Evolutionary conservation across 2,329 filamentous ascomycete genomes (phyloP).

Genomic region (Aspergillus persii): DNA sequence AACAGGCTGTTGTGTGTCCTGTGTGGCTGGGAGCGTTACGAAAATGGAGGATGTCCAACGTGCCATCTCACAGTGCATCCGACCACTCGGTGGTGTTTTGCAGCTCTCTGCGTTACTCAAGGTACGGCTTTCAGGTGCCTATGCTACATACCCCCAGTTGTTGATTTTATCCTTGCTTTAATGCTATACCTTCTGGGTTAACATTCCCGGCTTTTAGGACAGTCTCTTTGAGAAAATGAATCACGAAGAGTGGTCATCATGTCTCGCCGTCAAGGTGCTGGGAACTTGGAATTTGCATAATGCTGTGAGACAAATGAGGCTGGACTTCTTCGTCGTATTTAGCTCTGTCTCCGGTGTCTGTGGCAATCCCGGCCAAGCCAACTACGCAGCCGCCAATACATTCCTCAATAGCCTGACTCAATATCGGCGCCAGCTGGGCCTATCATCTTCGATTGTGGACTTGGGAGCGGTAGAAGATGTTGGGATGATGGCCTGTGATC

Average conservation of each 20-base stretch:
- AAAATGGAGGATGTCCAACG: conserved; percentile 4
- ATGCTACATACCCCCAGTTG: neutral
- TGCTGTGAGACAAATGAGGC: conserved; percentile 2
- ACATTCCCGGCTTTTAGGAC: conserved; percentile 1
- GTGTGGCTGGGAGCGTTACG: conserved; percentile 6
- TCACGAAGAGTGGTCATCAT: neutral
- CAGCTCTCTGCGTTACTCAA: conserved; percentile 16
- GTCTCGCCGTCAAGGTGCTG: conserved; percentile 7
- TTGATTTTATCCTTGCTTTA: neutral
- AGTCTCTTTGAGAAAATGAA: conserved; percentile 27
- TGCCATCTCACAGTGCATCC: neutral
- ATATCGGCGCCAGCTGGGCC: conserved; percentile 16
- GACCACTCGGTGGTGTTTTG: conserved; percentile 15
- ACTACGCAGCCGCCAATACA: conserved; percentile 38
- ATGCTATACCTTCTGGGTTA: too few relatives aligned
- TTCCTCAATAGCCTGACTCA: conserved; percentile 33
- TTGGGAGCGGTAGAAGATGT: neutral
- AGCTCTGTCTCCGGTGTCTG: conserved; percentile 33
- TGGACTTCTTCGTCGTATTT: conserved; percentile 47
- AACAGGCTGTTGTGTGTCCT: conserved; percentile 2
- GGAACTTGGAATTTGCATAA: conserved; percentile 30
- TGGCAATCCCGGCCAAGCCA: conserved; percentile 27
- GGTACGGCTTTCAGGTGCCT: neutral
- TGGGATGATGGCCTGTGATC: neutral
- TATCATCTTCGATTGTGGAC: neutral